These are phyloP conservation scores for Oidiodendron maius DNA, from an alignment of 495 filamentous ascomycete species.

Conservation along the genomic window DNA sequence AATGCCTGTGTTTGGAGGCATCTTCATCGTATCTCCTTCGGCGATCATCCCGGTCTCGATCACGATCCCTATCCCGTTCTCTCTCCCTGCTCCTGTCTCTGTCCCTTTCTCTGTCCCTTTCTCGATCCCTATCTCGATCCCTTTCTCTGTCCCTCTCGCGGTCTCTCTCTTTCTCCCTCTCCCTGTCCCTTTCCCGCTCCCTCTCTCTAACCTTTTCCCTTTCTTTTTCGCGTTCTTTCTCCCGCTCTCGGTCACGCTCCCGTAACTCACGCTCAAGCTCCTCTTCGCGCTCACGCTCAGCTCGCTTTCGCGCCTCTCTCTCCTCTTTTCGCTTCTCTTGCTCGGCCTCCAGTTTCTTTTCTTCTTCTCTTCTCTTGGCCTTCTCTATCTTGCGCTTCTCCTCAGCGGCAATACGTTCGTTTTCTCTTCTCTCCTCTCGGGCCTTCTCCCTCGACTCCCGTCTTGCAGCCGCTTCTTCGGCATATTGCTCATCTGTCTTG, in stretches of 20 bases:
- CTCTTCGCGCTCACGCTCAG: slow-evolving; percentile 22
- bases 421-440: slow-evolving; percentile 57
- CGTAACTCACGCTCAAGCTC: slow-evolving; percentile 26
- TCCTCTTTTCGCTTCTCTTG: slow-evolving; percentile 52
- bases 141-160: slow-evolving; percentile 24
- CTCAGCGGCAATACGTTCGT: slow-evolving; percentile 57
- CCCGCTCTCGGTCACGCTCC: slow-evolving; percentile 27
- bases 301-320: slow-evolving; percentile 22
- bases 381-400: slow-evolving; percentile 63
- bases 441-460: slow-evolving; percentile 46
- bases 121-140: slow-evolving; percentile 8
- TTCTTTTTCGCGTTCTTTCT: slow-evolving; percentile 13
- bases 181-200: slow-evolving; percentile 26
- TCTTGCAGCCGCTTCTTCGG: slow-evolving; percentile 58
- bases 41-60: slow-evolving; percentile 16
- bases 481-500: slow-evolving; percentile 82
- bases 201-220: slow-evolving; percentile 26
- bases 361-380: slow-evolving; percentile 50
- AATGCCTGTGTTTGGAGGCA: not conserved
- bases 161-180: slow-evolving; percentile 26
- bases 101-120: slow-evolving; percentile 5
- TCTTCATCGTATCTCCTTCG: slow-evolving; percentile 2
- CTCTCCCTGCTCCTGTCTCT: slow-evolving; percentile 19
- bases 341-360: slow-evolving; percentile 34
- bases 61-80: slow-evolving; percentile 24